Conservation (phyloP, 441 rosid species). For the Omphalea diandra region DNA sequence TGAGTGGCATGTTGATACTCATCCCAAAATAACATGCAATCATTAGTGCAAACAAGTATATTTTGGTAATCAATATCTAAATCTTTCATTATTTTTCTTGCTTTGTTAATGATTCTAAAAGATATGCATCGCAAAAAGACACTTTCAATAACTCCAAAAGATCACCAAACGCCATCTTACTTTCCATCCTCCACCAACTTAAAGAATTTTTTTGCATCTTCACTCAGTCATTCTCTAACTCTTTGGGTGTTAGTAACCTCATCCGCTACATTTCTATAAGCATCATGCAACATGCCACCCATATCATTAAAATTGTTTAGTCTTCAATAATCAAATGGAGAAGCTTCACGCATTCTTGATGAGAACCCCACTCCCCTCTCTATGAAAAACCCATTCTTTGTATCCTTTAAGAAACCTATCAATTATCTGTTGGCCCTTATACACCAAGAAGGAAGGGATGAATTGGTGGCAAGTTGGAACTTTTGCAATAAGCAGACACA, state of each 20-base stretch:
- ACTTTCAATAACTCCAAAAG: neutral
- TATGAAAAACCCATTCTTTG: neutral
- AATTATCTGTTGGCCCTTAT: no score
- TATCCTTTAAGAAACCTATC: neutral
- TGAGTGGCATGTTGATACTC: neutral
- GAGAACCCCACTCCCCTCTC: neutral
- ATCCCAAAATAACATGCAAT: neutral
- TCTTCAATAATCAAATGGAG: neutral
- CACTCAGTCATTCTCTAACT: neutral
- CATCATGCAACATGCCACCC: neutral
- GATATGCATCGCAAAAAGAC: no score
- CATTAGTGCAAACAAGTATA: neutral
- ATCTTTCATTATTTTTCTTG: neutral
- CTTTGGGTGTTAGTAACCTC: neutral
- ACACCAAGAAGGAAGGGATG: no score
- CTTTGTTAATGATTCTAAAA: no score
- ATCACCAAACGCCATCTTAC: neutral
- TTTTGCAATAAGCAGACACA: no score
- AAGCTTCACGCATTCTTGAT: no score
- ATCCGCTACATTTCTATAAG: neutral
- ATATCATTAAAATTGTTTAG: neutral
- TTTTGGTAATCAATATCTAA: neutral
- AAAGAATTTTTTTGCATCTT: neutral
- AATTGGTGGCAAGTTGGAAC: no score
- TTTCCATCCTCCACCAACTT: neutral